A percentile compares a stretch with the other conserved stretches of the same genome.
Evolutionary conservation across 2,329 filamentous ascomycete species (phyloP).

Genomic region (Clonostachys sp.): DNA sequence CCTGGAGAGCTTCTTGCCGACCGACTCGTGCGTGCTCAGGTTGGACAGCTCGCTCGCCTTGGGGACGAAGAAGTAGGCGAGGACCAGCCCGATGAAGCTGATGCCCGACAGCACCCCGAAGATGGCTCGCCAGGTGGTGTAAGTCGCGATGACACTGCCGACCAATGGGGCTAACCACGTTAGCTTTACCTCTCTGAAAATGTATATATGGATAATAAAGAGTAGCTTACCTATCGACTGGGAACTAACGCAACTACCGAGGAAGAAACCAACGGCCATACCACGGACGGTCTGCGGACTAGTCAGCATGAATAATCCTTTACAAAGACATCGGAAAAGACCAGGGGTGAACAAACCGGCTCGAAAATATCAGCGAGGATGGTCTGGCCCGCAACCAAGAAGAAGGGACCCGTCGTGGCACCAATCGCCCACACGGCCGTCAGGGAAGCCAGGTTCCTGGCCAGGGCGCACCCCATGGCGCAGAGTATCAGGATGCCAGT

Average conservation of each 20-base stretch:
- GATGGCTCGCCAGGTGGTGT: constrained; percentile 17
- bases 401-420: constrained; percentile 8
- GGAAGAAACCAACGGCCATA: constrained; percentile 6
- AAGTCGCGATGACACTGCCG: constrained; percentile 17
- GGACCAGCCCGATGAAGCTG: constrained; percentile 12
- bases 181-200: not conserved
- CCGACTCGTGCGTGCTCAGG: constrained; percentile 1
- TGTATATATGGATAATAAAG: not conserved
- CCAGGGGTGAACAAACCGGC: not conserved
- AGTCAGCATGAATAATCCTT: not conserved
- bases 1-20: not conserved
- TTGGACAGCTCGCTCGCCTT: constrained; percentile 1
- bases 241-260: constrained; percentile 6
- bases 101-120: constrained; percentile 13
- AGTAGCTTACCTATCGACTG: constrained; percentile 5
- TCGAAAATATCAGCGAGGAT: constrained; percentile 9
- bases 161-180: constrained; percentile 6
- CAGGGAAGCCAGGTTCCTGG: constrained; percentile 3
- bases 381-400: constrained; percentile 8
- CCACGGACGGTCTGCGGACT: constrained; percentile 4
- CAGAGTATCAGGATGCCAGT: constrained; percentile 3
- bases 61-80: constrained; percentile 16
- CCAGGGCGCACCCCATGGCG: constrained; percentile 5
- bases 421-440: constrained; percentile 7
- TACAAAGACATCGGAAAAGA: not conserved